phyloP scores from a whole-genome alignment of 2,329 filamentous ascomycete genomes.

The Colletotrichum sp. region DNA sequence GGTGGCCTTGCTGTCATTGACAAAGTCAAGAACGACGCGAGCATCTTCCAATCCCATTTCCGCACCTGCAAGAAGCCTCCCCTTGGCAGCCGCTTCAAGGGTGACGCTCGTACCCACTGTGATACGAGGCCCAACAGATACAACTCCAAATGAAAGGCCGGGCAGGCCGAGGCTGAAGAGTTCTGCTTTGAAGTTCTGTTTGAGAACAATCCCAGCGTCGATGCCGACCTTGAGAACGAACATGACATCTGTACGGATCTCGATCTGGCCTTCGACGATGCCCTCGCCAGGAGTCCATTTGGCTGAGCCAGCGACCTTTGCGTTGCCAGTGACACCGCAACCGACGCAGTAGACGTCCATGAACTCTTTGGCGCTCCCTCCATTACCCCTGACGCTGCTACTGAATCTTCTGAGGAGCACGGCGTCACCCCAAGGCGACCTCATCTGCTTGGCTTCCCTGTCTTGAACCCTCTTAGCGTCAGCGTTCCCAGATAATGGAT shows the following conservation, averaged over 20 bases:
- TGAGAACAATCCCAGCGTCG: constrained; percentile 28
- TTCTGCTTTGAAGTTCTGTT: constrained; percentile 23
- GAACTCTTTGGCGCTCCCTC: constrained; percentile 9
- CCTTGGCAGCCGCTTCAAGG: constrained; percentile 27
- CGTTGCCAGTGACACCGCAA: constrained; percentile 32
- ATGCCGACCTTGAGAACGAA: constrained; percentile 34
- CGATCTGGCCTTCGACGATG: constrained; percentile 28
- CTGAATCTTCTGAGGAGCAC: constrained; percentile 30
- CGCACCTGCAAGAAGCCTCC: constrained; percentile 32
- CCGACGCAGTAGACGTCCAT: constrained; percentile 35
- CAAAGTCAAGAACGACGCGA: constrained; percentile 11
- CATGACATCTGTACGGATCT: constrained; percentile 26
- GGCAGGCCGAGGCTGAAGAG: constrained; percentile 30
- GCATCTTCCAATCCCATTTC: constrained; percentile 32
- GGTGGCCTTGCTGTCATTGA: constrained; percentile 23
- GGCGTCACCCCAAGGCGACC: constrained; percentile 33
- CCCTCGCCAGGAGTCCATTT: constrained; percentile 27
- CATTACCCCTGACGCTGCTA: constrained; percentile 17
- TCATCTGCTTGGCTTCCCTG: constrained; percentile 21
- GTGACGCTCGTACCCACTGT: constrained; percentile 25
- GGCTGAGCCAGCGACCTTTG: constrained; percentile 22
- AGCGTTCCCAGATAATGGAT: constrained; percentile 8
- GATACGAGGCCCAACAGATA: constrained; percentile 12
- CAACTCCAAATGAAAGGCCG: constrained; percentile 28
- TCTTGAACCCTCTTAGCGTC: constrained; percentile 23